phyloP scores from a whole-genome alignment of 371 early-diverging fungal species.

The Mucor ambiguus region DNA sequence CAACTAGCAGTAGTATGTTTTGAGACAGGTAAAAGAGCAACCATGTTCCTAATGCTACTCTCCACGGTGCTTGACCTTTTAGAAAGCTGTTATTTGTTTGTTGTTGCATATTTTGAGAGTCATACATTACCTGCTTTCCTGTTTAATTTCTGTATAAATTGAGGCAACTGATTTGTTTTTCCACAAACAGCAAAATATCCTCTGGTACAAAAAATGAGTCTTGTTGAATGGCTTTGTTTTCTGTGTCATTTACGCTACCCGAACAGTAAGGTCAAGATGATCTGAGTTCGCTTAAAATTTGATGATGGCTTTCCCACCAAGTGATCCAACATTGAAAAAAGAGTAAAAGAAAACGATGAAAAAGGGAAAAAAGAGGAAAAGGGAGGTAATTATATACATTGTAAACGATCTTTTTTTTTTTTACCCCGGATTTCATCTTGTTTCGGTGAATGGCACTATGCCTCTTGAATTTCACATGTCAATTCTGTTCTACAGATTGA shows the following conservation, averaged over 20 bases:
- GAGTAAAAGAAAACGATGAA: neutral
- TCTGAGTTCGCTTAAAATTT: slow-evolving; percentile 82
- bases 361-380: neutral
- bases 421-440: slow-evolving; percentile 10
- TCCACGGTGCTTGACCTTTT: slow-evolving; percentile 69
- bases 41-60: slow-evolving; percentile 74
- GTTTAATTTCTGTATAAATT: slow-evolving; percentile 30
- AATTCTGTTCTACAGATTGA: neutral
- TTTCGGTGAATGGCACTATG: neutral
- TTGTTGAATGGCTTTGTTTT: neutral
- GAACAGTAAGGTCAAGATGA: slow-evolving; percentile 61
- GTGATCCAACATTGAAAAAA: slow-evolving; percentile 83
- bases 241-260: slow-evolving; percentile 47
- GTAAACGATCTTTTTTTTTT: neutral
- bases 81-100: slow-evolving; percentile 2
- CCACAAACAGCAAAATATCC: slow-evolving; percentile 46
- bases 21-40: slow-evolving; percentile 64
- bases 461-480: slow-evolving; percentile 10
- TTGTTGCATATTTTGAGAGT: neutral
- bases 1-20: slow-evolving; percentile 58
- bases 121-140: slow-evolving; percentile 27
- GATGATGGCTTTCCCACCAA: slow-evolving; percentile 92
- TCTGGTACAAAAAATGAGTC: slow-evolving; percentile 18
- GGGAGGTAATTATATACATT: neutral
- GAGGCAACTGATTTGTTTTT: slow-evolving; percentile 29